Conservation (phyloP, 805 yeast species). For the Komagataella kurtzmanii region DNA sequence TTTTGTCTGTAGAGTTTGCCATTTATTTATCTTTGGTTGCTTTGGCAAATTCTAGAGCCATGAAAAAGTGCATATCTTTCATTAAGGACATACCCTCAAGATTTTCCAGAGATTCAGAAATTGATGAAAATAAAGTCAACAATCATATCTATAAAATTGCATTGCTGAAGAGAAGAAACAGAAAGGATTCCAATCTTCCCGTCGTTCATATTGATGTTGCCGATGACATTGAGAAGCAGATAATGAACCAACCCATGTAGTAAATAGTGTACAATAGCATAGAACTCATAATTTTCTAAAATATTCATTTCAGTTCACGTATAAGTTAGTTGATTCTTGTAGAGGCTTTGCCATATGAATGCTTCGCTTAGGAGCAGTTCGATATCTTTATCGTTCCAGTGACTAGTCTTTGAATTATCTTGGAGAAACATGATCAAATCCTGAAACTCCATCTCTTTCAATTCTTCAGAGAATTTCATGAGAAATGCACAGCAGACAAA, state of each 20-base stretch:
- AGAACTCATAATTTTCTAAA: neutral
- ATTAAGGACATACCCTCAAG: neutral
- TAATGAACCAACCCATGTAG: neutral
- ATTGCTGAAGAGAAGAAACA: constrained; percentile 21
- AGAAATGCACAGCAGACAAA: constrained; percentile 96
- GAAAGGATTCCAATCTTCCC: constrained; percentile 46
- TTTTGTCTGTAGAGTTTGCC: constrained; percentile 33
- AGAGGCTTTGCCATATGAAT: constrained; percentile 89
- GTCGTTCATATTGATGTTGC: constrained; percentile 20
- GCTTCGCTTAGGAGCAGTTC: constrained; percentile 92
- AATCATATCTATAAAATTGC: neutral
- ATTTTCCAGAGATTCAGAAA: neutral
- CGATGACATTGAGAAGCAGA: neutral
- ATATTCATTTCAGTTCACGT: neutral
- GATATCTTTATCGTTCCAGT: constrained; percentile 82
- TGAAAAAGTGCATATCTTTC: neutral
- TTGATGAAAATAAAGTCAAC: neutral
- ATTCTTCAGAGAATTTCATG: constrained; percentile 70
- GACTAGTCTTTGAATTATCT: constrained; percentile 63
- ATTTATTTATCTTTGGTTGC: constrained; percentile 21
- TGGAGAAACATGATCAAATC: constrained; percentile 87
- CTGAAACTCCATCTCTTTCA: constrained; percentile 84
- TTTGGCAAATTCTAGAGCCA: neutral
- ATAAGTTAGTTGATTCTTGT: constrained; percentile 49
- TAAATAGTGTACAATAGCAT: neutral